phyloP scores from a whole-genome alignment of 371 early-diverging fungal genomes.

The Rhizopus arrhizus region DNA sequence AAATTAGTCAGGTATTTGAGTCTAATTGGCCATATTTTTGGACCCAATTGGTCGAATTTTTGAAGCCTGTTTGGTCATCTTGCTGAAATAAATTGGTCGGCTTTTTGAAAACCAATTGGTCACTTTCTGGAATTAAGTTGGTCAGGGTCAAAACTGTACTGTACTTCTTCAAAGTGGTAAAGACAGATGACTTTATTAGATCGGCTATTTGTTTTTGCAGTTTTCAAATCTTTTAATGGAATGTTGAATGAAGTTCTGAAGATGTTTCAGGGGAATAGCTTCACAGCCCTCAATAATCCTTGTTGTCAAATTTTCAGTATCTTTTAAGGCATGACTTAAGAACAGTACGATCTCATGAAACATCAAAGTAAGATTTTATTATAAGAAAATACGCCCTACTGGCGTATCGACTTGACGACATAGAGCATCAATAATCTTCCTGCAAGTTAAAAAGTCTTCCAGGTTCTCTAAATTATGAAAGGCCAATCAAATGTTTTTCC shows the following conservation, averaged over 20 bases:
- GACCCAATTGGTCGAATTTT: not conserved
- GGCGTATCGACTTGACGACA: not conserved
- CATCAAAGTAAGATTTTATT: constrained; percentile 2
- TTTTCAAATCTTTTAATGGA: not conserved
- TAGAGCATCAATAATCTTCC: not conserved
- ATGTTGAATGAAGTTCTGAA: not conserved
- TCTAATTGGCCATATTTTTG: not conserved
- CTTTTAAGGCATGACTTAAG: constrained; percentile 5
- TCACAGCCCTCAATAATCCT: not conserved
- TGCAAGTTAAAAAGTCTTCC: not conserved
- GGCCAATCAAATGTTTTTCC: not conserved
- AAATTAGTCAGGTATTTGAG: too few relatives aligned
- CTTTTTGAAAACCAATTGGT: too few relatives aligned
- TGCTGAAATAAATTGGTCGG: not conserved
- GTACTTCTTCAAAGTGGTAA: constrained; percentile 1
- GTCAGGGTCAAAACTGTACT: not conserved
- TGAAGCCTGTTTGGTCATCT: constrained; percentile 1
- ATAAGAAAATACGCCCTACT: not conserved
- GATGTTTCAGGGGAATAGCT: constrained; percentile 1
- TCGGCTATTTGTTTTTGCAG: constrained; percentile 3
- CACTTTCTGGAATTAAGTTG: not conserved
- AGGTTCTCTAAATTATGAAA: too few relatives aligned
- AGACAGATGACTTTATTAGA: constrained; percentile 1
- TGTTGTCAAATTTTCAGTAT: constrained; percentile 2
- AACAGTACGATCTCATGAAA: not conserved